A percentile compares a stretch with the other conserved stretches of the same genome.
phyloP scores from a whole-genome alignment of 805 yeast genomes.

The Metschnikowia cubensis region DNA sequence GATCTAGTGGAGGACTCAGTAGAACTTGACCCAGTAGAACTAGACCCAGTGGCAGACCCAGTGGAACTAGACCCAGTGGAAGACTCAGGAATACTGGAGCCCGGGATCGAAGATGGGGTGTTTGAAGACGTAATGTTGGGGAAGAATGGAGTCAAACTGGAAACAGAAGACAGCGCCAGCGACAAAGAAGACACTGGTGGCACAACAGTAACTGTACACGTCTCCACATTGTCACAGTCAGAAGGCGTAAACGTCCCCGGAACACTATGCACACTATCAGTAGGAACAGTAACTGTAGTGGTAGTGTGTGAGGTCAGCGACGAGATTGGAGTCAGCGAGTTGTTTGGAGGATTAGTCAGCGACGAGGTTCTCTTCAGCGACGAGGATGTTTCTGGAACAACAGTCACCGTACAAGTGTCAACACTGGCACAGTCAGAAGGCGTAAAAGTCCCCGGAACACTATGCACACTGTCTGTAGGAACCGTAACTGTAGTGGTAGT shows the following conservation, averaged over 20 bases:
- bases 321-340: too few species aligned
- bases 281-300: constrained; percentile 1
- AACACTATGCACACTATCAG: background rate
- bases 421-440: background rate
- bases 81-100: background rate
- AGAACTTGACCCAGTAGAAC: too few species aligned
- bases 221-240: background rate
- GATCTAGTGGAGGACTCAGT: too few species aligned
- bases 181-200: background rate
- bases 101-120: background rate
- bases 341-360: too few species aligned
- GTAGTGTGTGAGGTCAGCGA: too few species aligned
- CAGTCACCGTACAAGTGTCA: background rate
- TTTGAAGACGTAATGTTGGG: background rate
- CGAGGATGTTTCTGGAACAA: too few species aligned
- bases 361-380: too few species aligned
- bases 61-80: background rate
- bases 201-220: background rate
- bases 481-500: constrained; percentile 1
- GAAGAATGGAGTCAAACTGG: background rate
- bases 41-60: background rate
- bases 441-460: background rate
- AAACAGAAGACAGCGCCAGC: background rate
- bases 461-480: background rate
- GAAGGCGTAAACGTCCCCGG: background rate